Conservation (phyloP, 495 filamentous ascomycete species). For the Mytilinidion resinicola region DNA sequence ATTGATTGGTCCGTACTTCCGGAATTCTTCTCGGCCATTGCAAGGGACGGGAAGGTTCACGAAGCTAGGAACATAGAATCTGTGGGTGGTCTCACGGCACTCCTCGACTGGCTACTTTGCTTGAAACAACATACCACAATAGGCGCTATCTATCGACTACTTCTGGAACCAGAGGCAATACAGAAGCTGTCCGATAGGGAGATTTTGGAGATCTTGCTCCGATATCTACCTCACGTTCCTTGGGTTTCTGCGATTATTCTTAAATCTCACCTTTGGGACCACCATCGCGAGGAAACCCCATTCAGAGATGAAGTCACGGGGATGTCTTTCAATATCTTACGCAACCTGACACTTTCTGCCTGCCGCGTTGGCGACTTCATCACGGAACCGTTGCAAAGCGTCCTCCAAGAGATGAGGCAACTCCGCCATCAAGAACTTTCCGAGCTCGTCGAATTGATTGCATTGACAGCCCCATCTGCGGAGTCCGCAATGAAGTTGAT, state of each 20-base stretch:
- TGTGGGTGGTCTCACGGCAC: no score
- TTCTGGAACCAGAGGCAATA: no score
- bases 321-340: constrained; percentile 26
- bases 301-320: constrained; percentile 18
- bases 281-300: constrained; percentile 6
- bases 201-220: no score
- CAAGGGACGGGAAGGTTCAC: constrained; percentile 5
- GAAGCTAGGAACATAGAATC: no score
- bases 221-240: no score
- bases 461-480: constrained; percentile 38
- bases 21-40: constrained; percentile 30
- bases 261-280: constrained; percentile 21
- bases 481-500: constrained; percentile 43
- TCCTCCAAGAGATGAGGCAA: constrained; percentile 31
- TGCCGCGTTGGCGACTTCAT: constrained; percentile 37
- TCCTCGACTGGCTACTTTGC: no score
- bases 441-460: constrained; percentile 37
- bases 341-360: constrained; percentile 32
- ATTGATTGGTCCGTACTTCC: constrained; percentile 35
- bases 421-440: constrained; percentile 32
- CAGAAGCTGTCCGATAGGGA: no score
- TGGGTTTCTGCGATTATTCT: constrained; percentile 14
- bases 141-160: no score
- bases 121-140: no score
- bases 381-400: constrained; percentile 36